Evolutionary conservation across 2,329 filamentous ascomycete species (phyloP), one percentile per base, ranked within the genome.

Genomic region (Clonostachys rhizophaga): DNA sequence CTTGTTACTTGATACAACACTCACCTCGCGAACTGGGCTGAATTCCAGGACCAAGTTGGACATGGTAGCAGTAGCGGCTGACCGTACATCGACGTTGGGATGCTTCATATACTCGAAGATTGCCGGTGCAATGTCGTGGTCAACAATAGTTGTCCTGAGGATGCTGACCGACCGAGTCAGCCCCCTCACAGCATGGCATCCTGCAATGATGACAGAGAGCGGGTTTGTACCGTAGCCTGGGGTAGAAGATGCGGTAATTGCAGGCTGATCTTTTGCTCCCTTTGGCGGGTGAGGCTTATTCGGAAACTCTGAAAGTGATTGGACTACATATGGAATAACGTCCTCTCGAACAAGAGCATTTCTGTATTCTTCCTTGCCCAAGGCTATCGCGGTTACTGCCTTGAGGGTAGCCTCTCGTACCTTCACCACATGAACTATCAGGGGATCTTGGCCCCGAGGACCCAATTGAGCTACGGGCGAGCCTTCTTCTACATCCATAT

Each of bases 1-100:
- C 9, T 30, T 6, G 24, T 30, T 30, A 30, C 24, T 30, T 30
- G 8, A 30, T 30, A 30, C 10, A 30, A 30, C 16, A 73, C 84
- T 72, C 64, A 92, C 89, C 63, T 90, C 84, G 64, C 89, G 85
- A 82, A 96, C 91, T 1, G 94, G 91, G 60, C 91, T 96, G 56
- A 95, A 89, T 52, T 95, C 89, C 42, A 91, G 75, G 6, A 95
- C 79, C 43, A 99, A 68, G 63, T 99, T 99, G 56, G 86, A 90
- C 37, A 95, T 80, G 7, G 87, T 85, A 35, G 87, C 85, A 0
- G 90, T 95, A 6, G 92, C 90, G 43, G 91, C 90, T 60, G 94
- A 85, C 60, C 91, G 87, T 5, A 97, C 84, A 45, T 92, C 84
- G 34, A 89, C 69, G 54, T 94, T 82, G 7, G 78, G 75, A 63